A percentile compares a stretch with the other conserved stretches of the same genome.
Conservation (phyloP, 208 protist species). For the Acanthamoeba sp. region DNA sequence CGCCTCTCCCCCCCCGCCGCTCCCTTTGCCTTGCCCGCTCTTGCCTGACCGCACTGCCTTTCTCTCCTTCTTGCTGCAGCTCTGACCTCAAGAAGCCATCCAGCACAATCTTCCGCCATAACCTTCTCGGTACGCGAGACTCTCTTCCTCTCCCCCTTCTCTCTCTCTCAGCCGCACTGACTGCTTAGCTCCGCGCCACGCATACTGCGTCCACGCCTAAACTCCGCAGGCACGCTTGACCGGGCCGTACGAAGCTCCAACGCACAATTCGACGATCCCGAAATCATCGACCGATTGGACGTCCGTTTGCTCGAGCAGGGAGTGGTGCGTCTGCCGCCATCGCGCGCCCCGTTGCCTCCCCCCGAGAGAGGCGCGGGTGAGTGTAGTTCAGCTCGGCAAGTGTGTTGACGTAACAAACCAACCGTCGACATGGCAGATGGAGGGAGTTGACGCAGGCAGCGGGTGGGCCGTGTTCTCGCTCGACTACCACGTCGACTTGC, state of each 20-base stretch:
- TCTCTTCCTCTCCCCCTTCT: too few relatives aligned
- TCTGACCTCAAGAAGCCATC: constrained; percentile 82
- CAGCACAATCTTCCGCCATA: constrained; percentile 82
- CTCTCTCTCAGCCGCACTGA: too few relatives aligned
- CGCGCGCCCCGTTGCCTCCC: too few relatives aligned
- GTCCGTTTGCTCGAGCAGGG: constrained; percentile 82
- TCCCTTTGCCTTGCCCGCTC: background rate
- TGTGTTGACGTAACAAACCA: too few relatives aligned
- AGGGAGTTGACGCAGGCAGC: constrained; percentile 14
- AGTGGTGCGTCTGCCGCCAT: background rate
- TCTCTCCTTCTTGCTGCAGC: background rate
- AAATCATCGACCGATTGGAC: constrained; percentile 87
- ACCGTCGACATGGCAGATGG: background rate
- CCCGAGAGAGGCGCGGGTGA: too few relatives aligned
- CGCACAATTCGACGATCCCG: constrained; percentile 84
- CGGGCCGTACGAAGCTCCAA: constrained; percentile 85
- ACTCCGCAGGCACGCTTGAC: constrained; percentile 83
- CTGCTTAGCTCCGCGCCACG: too few relatives aligned
- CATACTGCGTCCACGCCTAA: too few relatives aligned
- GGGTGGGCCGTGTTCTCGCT: constrained; percentile 91
- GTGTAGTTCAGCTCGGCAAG: background rate
- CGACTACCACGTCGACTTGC: constrained; percentile 88
- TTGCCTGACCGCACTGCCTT: background rate
- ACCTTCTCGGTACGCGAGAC: constrained; percentile 82
- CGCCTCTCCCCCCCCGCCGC: background rate